A percentile compares a stretch with the other conserved stretches of the same genome.
phyloP scores from a whole-genome alignment of 179 eudicot genomes.

The Vitellaria paradoxa region DNA sequence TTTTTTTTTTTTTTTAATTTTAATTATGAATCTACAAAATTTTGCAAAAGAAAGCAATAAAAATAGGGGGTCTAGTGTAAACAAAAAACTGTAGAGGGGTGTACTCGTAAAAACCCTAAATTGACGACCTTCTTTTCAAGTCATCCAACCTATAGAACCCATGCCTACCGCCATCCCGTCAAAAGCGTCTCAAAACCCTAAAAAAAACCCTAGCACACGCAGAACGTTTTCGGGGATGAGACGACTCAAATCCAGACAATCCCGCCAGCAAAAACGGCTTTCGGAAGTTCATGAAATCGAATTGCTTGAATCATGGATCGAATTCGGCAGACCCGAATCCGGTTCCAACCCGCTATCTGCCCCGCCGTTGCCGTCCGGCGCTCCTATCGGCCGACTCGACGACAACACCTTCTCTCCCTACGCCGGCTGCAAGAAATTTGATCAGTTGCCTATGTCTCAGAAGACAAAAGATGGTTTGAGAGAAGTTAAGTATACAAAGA shows the following conservation, averaged over 20 bases:
- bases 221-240: constrained; percentile 21
- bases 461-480: constrained; percentile 74
- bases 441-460: constrained; percentile 70
- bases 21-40: no score
- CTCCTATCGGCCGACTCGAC: constrained; percentile 48
- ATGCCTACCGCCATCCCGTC: background rate
- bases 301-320: constrained; percentile 65
- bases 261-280: constrained; percentile 40
- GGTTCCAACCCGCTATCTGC: constrained; percentile 78
- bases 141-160: background rate
- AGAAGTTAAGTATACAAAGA: constrained; percentile 29
- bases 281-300: constrained; percentile 63
- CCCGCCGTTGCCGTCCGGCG: constrained; percentile 40
- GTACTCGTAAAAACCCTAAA: background rate
- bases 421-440: constrained; percentile 56
- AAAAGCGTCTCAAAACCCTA: background rate
- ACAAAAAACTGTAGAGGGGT: background rate
- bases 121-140: background rate
- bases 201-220: background rate
- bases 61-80: background rate
- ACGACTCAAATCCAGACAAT: constrained; percentile 36
- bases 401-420: constrained; percentile 56
- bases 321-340: constrained; percentile 53
- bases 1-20: no score
- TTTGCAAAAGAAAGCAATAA: background rate